Conservation (phyloP, 228 moss, liverwort and hornwort species). For the Sphagnum fallax region DNA sequence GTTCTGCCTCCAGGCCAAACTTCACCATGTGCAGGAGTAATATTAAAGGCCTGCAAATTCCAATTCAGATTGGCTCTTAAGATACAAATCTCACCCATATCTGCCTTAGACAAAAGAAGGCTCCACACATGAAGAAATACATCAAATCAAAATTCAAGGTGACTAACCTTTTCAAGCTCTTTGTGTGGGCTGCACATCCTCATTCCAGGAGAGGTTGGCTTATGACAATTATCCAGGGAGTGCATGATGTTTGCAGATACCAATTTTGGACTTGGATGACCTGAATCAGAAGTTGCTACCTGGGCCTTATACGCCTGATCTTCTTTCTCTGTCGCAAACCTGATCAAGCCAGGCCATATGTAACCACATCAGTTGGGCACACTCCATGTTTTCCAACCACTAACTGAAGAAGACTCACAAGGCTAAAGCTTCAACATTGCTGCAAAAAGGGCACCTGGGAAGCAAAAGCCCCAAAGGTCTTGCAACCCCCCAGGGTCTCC, state of each 20-base stretch:
- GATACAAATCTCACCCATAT: no score
- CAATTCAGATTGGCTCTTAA: no score
- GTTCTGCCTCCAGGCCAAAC: conserved; percentile 75
- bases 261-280: not conserved
- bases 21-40: conserved; percentile 68
- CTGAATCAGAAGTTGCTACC: conserved; percentile 25
- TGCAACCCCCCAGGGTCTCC: no score
- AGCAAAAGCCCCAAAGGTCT: no score
- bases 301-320: conserved; percentile 23
- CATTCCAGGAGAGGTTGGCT: no score
- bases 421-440: no score
- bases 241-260: not conserved
- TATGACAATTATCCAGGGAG: no score
- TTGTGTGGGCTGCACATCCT: not conserved
- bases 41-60: conserved; percentile 49
- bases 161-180: conserved; percentile 8
- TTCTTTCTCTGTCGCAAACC: conserved; percentile 62
- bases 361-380: not conserved
- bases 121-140: no score
- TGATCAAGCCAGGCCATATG: conserved; percentile 26
- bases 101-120: no score
- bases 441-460: no score
- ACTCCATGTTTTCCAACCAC: not conserved
- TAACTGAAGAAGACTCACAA: no score
- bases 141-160: not conserved